A percentile compares a stretch with the other conserved stretches of the same genome.
Evolutionary conservation across 345 rosid genomes (phyloP).

Genomic region (Bretschneidera sinensis): DNA sequence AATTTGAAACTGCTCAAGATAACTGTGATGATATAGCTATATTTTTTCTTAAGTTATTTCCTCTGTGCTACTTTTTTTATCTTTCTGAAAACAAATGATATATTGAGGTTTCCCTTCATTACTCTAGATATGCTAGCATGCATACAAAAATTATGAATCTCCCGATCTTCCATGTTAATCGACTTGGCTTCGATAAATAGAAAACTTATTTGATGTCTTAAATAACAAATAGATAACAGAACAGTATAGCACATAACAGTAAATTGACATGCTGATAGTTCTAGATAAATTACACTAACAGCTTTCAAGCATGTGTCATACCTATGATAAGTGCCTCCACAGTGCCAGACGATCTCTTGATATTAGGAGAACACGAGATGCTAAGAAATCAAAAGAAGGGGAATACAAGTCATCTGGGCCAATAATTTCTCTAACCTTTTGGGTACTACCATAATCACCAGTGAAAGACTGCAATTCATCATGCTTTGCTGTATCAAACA

Average conservation of each 20-base stretch:
- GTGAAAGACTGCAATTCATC: conserved; percentile 37
- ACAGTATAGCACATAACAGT: conserved; percentile 2
- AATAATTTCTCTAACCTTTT: conserved; percentile 55
- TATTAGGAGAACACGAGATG: conserved; percentile 70
- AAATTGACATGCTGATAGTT: too few relatives aligned
- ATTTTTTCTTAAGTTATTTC: too few relatives aligned
- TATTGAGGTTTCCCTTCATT: too few relatives aligned
- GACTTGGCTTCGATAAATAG: conserved; percentile 11
- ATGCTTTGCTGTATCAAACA: conserved; percentile 58
- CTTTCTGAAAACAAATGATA: too few relatives aligned
- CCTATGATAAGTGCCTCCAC: conserved; percentile 56
- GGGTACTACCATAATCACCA: conserved; percentile 28
- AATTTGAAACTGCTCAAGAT: too few relatives aligned
- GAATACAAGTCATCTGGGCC: conserved; percentile 79
- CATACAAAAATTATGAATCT: background rate
- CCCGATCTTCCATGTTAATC: background rate
- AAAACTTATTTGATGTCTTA: conserved; percentile 9
- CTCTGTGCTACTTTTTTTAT: too few relatives aligned
- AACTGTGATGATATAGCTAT: too few relatives aligned
- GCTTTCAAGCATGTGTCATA: conserved; percentile 14
- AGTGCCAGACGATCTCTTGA: conserved; percentile 91
- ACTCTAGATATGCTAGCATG: background rate
- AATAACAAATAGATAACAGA: background rate
- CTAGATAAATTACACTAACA: background rate
- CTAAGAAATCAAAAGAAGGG: conserved; percentile 77